Percentiles rank a stretch among this genome's conserved stretches.
These are phyloP conservation scores for Anthoceros angustus DNA, from an alignment of 225 moss, liverwort and hornwort species.

Conservation along the genomic window DNA sequence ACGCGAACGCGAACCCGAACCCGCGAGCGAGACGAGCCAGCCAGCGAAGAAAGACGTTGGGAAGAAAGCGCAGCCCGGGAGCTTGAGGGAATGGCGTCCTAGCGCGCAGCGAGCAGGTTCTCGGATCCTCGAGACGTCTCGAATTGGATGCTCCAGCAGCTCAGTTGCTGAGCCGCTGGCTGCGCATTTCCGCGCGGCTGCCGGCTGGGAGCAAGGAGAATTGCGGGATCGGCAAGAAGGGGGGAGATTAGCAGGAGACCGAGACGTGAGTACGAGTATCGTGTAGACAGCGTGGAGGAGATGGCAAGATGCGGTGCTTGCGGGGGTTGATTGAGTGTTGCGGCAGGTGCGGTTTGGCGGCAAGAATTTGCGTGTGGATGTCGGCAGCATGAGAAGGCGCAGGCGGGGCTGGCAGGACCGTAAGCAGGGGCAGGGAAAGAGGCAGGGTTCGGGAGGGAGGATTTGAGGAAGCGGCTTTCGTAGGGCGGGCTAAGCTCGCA, in stretches of 20 bases:
- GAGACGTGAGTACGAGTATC: too few relatives aligned
- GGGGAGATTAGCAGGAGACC: too few relatives aligned
- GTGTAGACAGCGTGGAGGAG: background rate
- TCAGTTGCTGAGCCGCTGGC: too few relatives aligned
- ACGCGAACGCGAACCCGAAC: too few relatives aligned
- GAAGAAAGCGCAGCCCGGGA: background rate
- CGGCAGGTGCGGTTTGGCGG: background rate
- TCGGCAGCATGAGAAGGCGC: background rate
- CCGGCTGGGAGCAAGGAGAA: too few relatives aligned
- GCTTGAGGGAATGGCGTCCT: background rate
- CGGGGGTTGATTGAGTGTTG: background rate
- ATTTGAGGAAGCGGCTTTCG: background rate
- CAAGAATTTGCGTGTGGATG: background rate
- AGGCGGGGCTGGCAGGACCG: background rate
- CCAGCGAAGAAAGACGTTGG: constrained; percentile 4
- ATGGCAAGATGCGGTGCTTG: background rate
- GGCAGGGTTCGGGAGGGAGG: background rate
- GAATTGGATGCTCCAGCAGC: too few relatives aligned
- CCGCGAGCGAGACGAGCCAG: background rate
- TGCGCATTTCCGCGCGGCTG: too few relatives aligned
- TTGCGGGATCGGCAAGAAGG: too few relatives aligned
- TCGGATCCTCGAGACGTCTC: background rate
- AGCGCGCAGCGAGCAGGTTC: background rate
- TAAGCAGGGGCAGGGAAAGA: background rate
- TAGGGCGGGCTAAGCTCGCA: background rate